Evolutionary conservation across 2,329 filamentous ascomycete species (phyloP), one percentile per base, ranked within the genome.

Genomic region (Alternaria arborescens): DNA sequence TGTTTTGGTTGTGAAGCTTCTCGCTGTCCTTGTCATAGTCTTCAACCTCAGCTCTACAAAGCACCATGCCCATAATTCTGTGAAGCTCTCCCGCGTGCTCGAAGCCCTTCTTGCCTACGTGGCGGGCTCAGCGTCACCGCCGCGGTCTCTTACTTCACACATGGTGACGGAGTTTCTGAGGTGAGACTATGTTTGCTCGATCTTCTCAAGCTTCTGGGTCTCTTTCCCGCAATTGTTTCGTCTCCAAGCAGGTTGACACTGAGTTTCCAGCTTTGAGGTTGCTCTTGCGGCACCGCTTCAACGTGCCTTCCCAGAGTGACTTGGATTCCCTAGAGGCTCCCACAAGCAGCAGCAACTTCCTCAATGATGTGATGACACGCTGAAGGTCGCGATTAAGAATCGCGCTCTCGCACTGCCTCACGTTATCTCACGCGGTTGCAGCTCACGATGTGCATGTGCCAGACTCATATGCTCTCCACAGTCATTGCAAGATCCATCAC

Each of bases 291-390:
- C n/a, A 36, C 26, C 20, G 8, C 50, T 36, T n/a, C 42, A 43
- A 3, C 20, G 56, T 58, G 50, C 50, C 51, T 59, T 50, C 56
- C 36, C 8, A 34, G 20, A 26, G 38, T 36, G 54, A 43, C 36
- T 22, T 8, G 8, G 24, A 16, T 51, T 28, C 44, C 20, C 20
- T 16, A 38, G 6, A 41, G 5, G 14, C n/a, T 55, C 43, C 43
- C 53, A 36, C 36, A 51, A 28, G 5, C 20, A 26, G 28, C 12
- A 34, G n/a, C 38, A n/a, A n/a, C 20, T 56, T 47, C 28, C 28
- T 26, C 26, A 30, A 11, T 28, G 26, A 40, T 3, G 28, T 16
- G 41, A 22, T 52, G 46, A 52, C 54, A 30, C n/a, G 16, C n/a
- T 12, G 28, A 44, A 42, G 34, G 5, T 28, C 10, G 38, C 30